Base-by-base conservation (phyloP, 2,329 filamentous ascomycete genomes). In the Beauveria pseudobassiana region DNA sequence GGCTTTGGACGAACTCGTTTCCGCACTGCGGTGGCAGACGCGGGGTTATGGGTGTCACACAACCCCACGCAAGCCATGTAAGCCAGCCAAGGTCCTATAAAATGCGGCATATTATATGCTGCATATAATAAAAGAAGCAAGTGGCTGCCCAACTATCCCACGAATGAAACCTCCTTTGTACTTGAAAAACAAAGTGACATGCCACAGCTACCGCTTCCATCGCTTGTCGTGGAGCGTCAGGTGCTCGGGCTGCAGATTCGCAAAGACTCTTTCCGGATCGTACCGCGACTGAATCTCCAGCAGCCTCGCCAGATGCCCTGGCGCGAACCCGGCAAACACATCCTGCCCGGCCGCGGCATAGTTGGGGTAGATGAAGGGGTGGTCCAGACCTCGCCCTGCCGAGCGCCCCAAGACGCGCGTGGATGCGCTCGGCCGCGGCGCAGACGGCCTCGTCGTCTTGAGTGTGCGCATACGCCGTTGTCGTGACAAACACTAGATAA, bases 321-420 rank as follows among this genome's bases (percentile, higher is more conserved):
- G 48, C 16, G 34, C 22, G 24, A 30, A 43, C 8, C 46, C 57
- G 2, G 48, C 30, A 46, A 51, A 59, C 8, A 59, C 48, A 12
- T 59, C 24, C 22, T 59, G 48, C 8, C 22, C 46, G 9, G 16
- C 28, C 3, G 55, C 46, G 4, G 45, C 56, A 10, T 59, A 59
- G 48, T 59, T 59, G 30, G 30, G 30, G 45, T 59, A 59, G 22
- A 59, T 51, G 46, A 59, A 59, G 7, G 30, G 48, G 20, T 59
- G 56, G n/a, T 50, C 4, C 20, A 51, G 14, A 9, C 48, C 16
- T 51, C 3, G n/a, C 22, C n/a, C 43, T 26, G 45, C 43, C 56
- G 7, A 43, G 5, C 3, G 22, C 22, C 7, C 9, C 16, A 3
- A 38, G 30, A 8, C 56, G 56, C n/a, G 12, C 24, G 12, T 38